Evolutionary conservation across 345 rosid species (phyloP).

Genomic region (Punica granatum): DNA sequence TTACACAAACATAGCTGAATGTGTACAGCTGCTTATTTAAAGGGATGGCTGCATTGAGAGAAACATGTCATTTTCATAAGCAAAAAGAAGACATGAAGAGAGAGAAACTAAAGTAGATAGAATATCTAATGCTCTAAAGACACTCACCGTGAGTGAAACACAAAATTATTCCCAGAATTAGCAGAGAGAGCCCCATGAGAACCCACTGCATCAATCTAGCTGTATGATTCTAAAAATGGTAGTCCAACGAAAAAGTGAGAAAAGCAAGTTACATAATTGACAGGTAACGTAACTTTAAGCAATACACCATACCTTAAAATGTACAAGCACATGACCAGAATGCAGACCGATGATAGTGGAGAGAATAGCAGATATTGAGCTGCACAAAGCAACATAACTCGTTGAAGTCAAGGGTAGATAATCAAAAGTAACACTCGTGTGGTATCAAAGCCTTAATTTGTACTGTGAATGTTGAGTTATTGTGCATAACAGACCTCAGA

Average conservation of each 20-base stretch:
- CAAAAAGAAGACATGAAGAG: neutral
- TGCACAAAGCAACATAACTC: slow-evolving; percentile 25
- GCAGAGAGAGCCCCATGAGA: slow-evolving; percentile 45
- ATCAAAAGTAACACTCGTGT: neutral
- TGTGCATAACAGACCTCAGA: slow-evolving; percentile 40
- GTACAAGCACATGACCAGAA: slow-evolving; percentile 72
- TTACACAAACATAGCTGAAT: slow-evolving; percentile 73
- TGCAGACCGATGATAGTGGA: slow-evolving; percentile 79
- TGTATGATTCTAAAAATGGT: slow-evolving; percentile 42
- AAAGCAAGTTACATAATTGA: neutral
- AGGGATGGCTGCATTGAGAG: slow-evolving; percentile 54
- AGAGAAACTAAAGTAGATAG: neutral
- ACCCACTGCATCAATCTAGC: slow-evolving; percentile 74
- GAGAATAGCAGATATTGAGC: slow-evolving; percentile 71
- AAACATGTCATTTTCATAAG: neutral
- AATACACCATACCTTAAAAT: slow-evolving; percentile 43
- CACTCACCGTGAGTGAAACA: slow-evolving; percentile 66
- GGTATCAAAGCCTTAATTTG: neutral
- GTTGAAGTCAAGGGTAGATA: neutral
- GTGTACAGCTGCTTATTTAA: slow-evolving; percentile 75
- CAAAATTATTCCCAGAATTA: slow-evolving; percentile 48
- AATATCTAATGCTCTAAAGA: neutral
- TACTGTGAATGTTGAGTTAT: neutral
- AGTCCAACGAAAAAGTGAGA: slow-evolving; percentile 7
- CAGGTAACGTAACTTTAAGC: neutral